A percentile compares a stretch with the other conserved stretches of the same genome.
phyloP scores from a whole-genome alignment of 148 eudicot species.

The Vaccinium macrocarpon region DNA sequence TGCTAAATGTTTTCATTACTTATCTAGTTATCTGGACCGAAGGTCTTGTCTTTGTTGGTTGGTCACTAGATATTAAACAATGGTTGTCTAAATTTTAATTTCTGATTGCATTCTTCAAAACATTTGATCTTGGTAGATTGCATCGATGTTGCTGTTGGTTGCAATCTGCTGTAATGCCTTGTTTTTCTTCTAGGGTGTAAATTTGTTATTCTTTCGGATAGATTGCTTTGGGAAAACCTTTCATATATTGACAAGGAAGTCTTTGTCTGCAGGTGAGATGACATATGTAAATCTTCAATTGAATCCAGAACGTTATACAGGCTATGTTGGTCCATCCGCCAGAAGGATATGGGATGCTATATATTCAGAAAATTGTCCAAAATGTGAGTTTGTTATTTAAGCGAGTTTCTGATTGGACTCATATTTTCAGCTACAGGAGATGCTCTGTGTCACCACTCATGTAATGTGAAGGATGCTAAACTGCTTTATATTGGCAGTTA shows the following conservation, averaged over 20 bases:
- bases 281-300: slow-evolving; percentile 87
- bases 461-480: neutral
- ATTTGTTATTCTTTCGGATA: neutral
- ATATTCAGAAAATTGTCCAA: slow-evolving; percentile 93
- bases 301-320: slow-evolving; percentile 89
- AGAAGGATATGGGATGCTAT: slow-evolving; percentile 96
- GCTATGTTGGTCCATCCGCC: slow-evolving; percentile 91
- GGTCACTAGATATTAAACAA: neutral
- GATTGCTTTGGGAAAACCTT: neutral
- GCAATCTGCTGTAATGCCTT: slow-evolving; percentile 14
- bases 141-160: neutral
- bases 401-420: neutral
- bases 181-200: neutral
- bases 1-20: neutral
- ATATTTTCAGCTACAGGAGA: neutral
- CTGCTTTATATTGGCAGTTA: neutral
- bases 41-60: neutral
- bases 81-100: neutral
- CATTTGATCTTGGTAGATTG: neutral
- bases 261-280: slow-evolving; percentile 78
- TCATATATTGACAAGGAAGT: neutral
- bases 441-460: neutral
- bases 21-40: neutral
- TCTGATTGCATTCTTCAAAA: neutral
- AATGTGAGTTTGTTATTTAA: slow-evolving; percentile 47